phyloP scores from a whole-genome alignment of 83 land plant species.

The Picea abies region DNA sequence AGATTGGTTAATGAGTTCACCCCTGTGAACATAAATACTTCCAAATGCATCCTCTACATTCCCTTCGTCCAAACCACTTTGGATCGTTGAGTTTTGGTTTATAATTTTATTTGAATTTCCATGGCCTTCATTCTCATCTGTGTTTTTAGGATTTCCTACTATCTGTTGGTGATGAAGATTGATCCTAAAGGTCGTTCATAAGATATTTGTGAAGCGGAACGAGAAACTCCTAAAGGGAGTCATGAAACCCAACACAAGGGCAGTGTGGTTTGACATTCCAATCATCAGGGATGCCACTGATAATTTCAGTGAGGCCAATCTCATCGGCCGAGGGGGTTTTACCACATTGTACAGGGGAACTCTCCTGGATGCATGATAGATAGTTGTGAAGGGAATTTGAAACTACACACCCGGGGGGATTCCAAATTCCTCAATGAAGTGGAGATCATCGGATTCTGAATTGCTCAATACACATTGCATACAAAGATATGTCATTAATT shows the following conservation, averaged over 20 bases:
- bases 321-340: conserved; percentile 82
- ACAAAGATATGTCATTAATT: no score
- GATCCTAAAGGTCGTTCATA: neutral
- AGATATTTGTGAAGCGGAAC: neutral
- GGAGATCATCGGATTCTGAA: no score
- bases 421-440: neutral
- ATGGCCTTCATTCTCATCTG: conserved; percentile 22
- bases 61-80: neutral
- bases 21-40: no score
- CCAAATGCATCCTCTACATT: no score
- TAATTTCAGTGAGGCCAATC: conserved; percentile 49
- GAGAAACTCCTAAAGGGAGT: neutral
- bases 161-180: conserved; percentile 17
- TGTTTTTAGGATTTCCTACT: conserved; percentile 14
- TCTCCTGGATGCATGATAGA: neutral
- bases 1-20: no score
- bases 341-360: conserved; percentile 39
- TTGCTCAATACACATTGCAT: no score
- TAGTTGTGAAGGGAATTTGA: neutral
- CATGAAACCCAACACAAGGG: no score
- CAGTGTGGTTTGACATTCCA: conserved; percentile 26
- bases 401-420: neutral
- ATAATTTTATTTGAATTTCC: conserved; percentile 29
- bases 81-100: conserved; percentile 16
- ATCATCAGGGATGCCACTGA: conserved; percentile 71